A percentile compares a stretch with the other conserved stretches of the same genome.
These are phyloP conservation scores for Cicer yamashitae DNA, from an alignment of 306 rosid species.

Conservation along the genomic window DNA sequence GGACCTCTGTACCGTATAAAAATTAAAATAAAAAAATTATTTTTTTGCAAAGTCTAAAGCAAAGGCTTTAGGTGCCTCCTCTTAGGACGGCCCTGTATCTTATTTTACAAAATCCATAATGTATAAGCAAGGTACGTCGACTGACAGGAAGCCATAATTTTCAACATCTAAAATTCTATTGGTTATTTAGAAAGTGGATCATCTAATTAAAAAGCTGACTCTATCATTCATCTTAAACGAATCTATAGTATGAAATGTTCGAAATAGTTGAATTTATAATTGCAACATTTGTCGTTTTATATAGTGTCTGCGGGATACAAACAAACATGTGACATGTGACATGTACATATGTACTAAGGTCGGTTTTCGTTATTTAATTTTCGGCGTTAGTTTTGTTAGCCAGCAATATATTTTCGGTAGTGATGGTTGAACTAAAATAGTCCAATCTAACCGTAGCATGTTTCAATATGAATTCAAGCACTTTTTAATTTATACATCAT, in stretches of 20 bases:
- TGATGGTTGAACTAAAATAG: constrained; percentile 20
- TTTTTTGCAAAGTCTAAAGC: too few species aligned
- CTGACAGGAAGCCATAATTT: not conserved
- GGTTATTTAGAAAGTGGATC: not conserved
- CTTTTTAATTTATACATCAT: not conserved
- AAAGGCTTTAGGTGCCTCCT: too few species aligned
- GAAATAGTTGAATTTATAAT: constrained; percentile 14
- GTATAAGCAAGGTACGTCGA: not conserved
- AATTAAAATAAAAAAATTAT: too few species aligned
- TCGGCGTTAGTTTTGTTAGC: constrained; percentile 28
- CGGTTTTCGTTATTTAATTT: constrained; percentile 12
- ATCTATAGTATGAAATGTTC: constrained; percentile 4
- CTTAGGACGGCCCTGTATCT: too few species aligned
- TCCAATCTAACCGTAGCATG: not conserved
- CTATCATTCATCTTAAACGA: not conserved
- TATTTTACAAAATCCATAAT: too few species aligned
- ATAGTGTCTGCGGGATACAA: not conserved
- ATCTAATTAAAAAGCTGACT: not conserved
- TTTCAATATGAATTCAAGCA: constrained; percentile 14
- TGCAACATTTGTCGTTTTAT: constrained; percentile 11
- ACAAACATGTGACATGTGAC: not conserved
- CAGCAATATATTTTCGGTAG: constrained; percentile 19
- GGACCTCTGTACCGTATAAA: too few species aligned
- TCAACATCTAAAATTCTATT: not conserved
- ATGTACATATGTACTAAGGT: not conserved